Evolutionary conservation across 2,329 filamentous ascomycete genomes (phyloP), one percentile per base, ranked within the genome.

Genomic region (Alternaria dauci): DNA sequence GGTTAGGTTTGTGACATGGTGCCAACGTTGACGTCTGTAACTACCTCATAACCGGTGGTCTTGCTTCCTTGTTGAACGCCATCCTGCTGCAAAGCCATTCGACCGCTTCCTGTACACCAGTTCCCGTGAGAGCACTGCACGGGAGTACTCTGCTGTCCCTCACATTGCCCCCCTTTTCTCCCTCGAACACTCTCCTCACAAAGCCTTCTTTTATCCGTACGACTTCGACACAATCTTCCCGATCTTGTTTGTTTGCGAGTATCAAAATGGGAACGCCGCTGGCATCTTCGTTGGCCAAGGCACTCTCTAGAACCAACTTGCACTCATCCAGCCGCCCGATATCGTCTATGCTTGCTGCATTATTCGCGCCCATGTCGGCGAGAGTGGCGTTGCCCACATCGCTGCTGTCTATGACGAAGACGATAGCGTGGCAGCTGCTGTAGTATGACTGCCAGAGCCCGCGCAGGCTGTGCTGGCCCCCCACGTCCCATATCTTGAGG

Each of bases 401-500:
- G 43, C 93, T 93, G 78, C 91, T 94, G 81, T 99, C 95, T 73
- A 99, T 93, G 61, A 99, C 93, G 80, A 98, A 99, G 65, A 99
- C 92, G 73, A 99, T 97, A 68, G 95, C 95, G 79, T 99, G 95
- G 74, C 93, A 96, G 78, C 88, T 92, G 52, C 89, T 85, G 83
- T 97, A 99, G 83, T 99, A 99, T 79, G 89, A 93, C 79, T 97
- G 93, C 95, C 95, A 99, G 32, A 98, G 87, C 65, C 91, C 90
- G 63, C 95, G 90, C 75, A 99, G 86, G 28, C 88, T 91, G 75
- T 95, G 89, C 80, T 99, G 95, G 7, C 95, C 95, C 66, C 95
- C 95, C 1, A 99, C 93, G 77, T 99, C 95, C 95, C 95, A 98
- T 72, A 99, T 91, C 84, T 97, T 97, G 75, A 99, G 85, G 83